phyloP scores from a whole-genome alignment of 257 asterid genomes.

The Solanum lycopersicoides region DNA sequence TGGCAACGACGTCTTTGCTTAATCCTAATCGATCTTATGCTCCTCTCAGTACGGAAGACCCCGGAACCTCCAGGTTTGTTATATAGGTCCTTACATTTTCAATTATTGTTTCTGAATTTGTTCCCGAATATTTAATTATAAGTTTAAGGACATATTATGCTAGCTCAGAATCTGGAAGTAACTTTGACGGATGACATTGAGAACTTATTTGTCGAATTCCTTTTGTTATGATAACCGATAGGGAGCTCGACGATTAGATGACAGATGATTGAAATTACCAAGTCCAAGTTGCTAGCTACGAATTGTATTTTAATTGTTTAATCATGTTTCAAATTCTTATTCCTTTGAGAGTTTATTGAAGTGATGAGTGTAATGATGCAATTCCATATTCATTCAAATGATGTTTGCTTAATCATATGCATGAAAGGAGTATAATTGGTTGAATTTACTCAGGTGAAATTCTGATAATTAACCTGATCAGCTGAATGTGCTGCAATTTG shows the following conservation, averaged over 20 bases:
- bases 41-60: slow-evolving; percentile 63
- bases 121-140: background rate
- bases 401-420: background rate
- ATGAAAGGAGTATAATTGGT: background rate
- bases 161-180: background rate
- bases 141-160: background rate
- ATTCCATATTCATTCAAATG: background rate
- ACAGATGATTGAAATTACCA: background rate
- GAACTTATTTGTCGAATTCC: background rate
- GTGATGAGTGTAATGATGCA: background rate
- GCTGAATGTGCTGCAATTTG: background rate
- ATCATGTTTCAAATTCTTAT: background rate
- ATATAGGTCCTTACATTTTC: background rate
- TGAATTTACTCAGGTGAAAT: background rate
- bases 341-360: background rate
- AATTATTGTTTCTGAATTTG: background rate
- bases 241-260: background rate
- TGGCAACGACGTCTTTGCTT: slow-evolving; percentile 75
- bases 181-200: background rate
- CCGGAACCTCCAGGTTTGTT: slow-evolving; percentile 49
- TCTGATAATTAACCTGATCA: background rate
- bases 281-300: background rate
- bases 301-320: background rate
- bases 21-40: slow-evolving; percentile 50
- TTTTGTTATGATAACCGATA: background rate